Percentiles rank a stretch among this genome's conserved stretches.
phyloP scores from a whole-genome alignment of 2,329 filamentous ascomycete genomes.

The Huntiella abstrusa region DNA sequence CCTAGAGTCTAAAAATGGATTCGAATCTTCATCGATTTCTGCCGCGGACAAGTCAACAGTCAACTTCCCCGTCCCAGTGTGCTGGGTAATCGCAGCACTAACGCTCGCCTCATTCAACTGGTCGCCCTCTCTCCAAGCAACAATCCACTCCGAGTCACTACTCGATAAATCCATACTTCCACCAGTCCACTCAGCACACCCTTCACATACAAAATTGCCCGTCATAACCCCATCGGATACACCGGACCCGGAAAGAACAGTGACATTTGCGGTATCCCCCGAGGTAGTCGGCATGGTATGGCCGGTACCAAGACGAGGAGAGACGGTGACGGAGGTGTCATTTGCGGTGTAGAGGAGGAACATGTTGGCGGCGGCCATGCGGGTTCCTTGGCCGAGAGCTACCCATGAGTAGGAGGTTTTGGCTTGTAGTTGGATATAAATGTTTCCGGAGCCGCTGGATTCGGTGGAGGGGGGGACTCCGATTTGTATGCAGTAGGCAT shows the following conservation, averaged over 20 bases:
- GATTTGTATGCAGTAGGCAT: conserved; percentile 34
- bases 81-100: conserved; percentile 24
- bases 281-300: conserved; percentile 30
- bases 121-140: conserved; percentile 31
- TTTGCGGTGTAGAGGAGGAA: conserved; percentile 44
- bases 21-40: conserved; percentile 26
- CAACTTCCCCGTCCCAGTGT: conserved; percentile 27
- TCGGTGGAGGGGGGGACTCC: conserved; percentile 33
- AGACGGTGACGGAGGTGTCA: conserved; percentile 40
- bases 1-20: conserved; percentile 27
- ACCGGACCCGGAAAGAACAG: conserved; percentile 40
- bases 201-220: conserved; percentile 38
- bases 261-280: conserved; percentile 24
- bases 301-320: conserved; percentile 30
- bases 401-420: conserved; percentile 36
- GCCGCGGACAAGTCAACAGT: conserved; percentile 30
- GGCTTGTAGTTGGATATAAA: conserved; percentile 43
- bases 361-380: conserved; percentile 39
- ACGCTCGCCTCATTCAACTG: conserved; percentile 25
- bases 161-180: conserved; percentile 25
- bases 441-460: conserved; percentile 29
- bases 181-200: conserved; percentile 30
- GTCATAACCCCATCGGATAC: conserved; percentile 31
- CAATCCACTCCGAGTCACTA: conserved; percentile 29
- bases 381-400: conserved; percentile 34